Conservation (phyloP, 345 rosid species). For the Draba incana region DNA sequence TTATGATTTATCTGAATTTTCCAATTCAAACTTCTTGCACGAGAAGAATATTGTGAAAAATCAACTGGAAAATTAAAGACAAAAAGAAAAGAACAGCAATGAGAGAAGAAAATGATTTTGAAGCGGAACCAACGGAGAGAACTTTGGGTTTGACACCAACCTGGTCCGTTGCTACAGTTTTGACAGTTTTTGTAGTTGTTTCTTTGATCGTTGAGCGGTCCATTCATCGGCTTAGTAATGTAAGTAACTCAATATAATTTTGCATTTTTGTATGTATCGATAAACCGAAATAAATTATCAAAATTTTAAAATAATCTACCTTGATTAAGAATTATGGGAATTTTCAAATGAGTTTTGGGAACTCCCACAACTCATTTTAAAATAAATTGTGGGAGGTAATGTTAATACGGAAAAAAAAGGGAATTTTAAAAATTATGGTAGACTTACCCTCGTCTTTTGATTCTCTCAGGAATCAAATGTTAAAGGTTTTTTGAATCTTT, state of each 20-base stretch:
- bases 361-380: no score
- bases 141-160: slow-evolving; percentile 84
- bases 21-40: background rate
- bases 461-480: background rate
- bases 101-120: slow-evolving; percentile 28
- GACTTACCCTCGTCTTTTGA: background rate
- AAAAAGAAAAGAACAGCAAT: slow-evolving; percentile 16
- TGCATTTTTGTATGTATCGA: background rate
- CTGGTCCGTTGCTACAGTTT: slow-evolving; percentile 91
- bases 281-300: background rate
- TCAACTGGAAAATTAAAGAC: background rate
- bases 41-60: slow-evolving; percentile 8
- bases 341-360: background rate
- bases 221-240: slow-evolving; percentile 71
- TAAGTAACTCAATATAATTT: slow-evolving; percentile 44
- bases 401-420: no score
- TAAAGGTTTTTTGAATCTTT: background rate
- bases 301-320: background rate
- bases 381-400: no score
- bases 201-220: slow-evolving; percentile 85
- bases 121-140: slow-evolving; percentile 45
- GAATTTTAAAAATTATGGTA: background rate
- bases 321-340: background rate
- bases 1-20: slow-evolving; percentile 2
- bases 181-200: slow-evolving; percentile 75